These are phyloP conservation scores for Aspergillus luchuensis DNA, from an alignment of 2,329 filamentous ascomycete genomes.

Conservation along the genomic window DNA sequence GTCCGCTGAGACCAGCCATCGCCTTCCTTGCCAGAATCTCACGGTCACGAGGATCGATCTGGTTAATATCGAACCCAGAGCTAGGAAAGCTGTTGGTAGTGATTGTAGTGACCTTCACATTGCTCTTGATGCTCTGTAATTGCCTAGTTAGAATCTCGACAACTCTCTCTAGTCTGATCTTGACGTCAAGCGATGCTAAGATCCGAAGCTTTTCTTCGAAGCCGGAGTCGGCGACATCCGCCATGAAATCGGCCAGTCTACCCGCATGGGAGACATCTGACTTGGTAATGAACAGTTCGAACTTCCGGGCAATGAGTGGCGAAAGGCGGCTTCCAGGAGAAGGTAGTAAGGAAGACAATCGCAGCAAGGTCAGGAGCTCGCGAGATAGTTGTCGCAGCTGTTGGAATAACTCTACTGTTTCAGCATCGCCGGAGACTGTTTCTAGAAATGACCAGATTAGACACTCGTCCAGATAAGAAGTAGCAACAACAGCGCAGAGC, in stretches of 20 bases:
- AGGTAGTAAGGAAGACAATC: slow-evolving; percentile 81
- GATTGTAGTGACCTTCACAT: slow-evolving; percentile 79
- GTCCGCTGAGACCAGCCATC: slow-evolving; percentile 48
- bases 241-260: slow-evolving; percentile 91
- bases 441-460: slow-evolving; percentile 26
- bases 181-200: slow-evolving; percentile 76
- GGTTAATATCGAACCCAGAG: slow-evolving; percentile 59
- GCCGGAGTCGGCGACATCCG: slow-evolving; percentile 81
- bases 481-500: background rate
- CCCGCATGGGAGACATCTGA: slow-evolving; percentile 83
- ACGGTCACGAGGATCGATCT: slow-evolving; percentile 51
- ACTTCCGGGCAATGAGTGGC: slow-evolving; percentile 78
- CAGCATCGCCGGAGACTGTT: slow-evolving; percentile 57
- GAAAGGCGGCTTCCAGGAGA: slow-evolving; percentile 70
- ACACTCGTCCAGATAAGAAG: background rate
- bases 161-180: slow-evolving; percentile 75
- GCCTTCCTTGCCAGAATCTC: slow-evolving; percentile 46
- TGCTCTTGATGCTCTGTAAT: slow-evolving; percentile 80
- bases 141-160: slow-evolving; percentile 82
- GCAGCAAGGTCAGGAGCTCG: slow-evolving; percentile 80
- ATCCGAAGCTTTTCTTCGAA: slow-evolving; percentile 91
- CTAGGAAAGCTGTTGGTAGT: slow-evolving; percentile 65
- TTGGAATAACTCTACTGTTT: slow-evolving; percentile 71
- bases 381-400: slow-evolving; percentile 81
- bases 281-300: slow-evolving; percentile 83